Evolutionary conservation across 108 stramenopile species (phyloP), one percentile per base, ranked within the genome.

Genomic region (Cyclotella baltica): DNA sequence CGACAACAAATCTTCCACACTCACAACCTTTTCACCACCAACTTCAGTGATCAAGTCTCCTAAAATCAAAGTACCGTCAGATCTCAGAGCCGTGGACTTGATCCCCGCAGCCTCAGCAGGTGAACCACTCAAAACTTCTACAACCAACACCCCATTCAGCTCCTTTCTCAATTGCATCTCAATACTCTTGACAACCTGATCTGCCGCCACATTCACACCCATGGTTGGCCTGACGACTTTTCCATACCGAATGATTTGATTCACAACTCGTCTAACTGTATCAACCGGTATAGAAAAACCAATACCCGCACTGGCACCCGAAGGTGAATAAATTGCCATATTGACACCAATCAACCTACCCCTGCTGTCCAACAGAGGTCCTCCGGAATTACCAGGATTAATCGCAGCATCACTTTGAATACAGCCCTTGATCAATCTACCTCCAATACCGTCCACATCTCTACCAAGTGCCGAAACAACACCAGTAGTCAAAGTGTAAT

Each of bases 261-360:
- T 92, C 65, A 91, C 90, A 25, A 93, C 88, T 18, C 88, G 47
- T 56, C 90, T 72, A 10, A 93, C 79, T 15, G 92, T 93, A 73
- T 94, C 93, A 8, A 93, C 90, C 9, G 95, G 95, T 56, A 96
- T 94, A 19, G 92, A 90, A 70, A 96, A 96, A 16, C 96, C 96
- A 62, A 96, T 92, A 1, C 90, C 86, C 48, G 86, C 73, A 13
- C 68, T 75, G 0, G 85, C 86, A 8, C 90, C 93, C 15, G 75
- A 77, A 5, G 90, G 87, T 2, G 87, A 85, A 35, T 88, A 92
- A 59, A 94, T 94, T 6, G 93, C 91, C 63, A 80, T 80, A 63
- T 95, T 95, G 78, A 95, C 90, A 25, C 94, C 94, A 62, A 93
- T 86, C 70, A 95, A 78, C 38, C 86, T 77, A 8, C 94, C 94